Evolutionary conservation across 192 early-diverging fungal species (phyloP).

Genomic region (Thoreauomyces humboldtii): DNA sequence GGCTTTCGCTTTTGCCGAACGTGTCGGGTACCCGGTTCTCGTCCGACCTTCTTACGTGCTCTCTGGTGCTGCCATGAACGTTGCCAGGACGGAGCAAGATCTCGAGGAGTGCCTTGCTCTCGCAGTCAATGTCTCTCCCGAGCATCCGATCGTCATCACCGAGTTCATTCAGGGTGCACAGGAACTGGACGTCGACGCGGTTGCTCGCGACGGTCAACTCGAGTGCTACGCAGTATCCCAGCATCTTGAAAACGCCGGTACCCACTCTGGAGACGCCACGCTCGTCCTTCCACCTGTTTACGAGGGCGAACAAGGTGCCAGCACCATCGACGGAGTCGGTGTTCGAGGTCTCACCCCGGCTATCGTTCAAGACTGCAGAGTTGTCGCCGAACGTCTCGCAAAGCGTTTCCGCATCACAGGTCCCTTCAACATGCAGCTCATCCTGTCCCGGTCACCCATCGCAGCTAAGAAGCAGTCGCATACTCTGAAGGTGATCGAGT

Average conservation of each 20-base stretch:
- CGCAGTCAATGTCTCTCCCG: constrained; percentile 89
- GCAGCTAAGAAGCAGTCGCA: constrained; percentile 23
- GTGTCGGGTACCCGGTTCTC: constrained; percentile 91
- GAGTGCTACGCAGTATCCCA: constrained; percentile 94
- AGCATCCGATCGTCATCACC: constrained; percentile 94
- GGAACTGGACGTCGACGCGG: constrained; percentile 99
- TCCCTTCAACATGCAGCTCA: constrained; percentile 99
- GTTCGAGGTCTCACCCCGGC: constrained; percentile 44
- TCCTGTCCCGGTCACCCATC: constrained; percentile 46
- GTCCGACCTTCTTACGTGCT: constrained; percentile 98
- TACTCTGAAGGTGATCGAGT: constrained; percentile 94
- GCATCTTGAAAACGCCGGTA: constrained; percentile 99
- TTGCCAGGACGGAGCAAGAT: constrained; percentile 81
- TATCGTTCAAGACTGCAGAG: constrained; percentile 57
- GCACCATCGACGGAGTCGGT: constrained; percentile 26
- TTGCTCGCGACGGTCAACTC: constrained; percentile 89
- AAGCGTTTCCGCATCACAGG: constrained; percentile 92
- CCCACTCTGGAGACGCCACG: constrained; percentile 97
- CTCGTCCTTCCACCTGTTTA: constrained; percentile 75
- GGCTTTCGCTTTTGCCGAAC: constrained; percentile 80
- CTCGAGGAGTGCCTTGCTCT: constrained; percentile 81
- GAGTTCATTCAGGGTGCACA: constrained; percentile 98
- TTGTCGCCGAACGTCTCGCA: constrained; percentile 83
- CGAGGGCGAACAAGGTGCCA: constrained; percentile 24
- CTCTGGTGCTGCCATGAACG: constrained; percentile 99